Evolutionary conservation across 2,329 filamentous ascomycete species (phyloP), one percentile per base, ranked within the genome.

Genomic region (Colletotrichum zoysiae): DNA sequence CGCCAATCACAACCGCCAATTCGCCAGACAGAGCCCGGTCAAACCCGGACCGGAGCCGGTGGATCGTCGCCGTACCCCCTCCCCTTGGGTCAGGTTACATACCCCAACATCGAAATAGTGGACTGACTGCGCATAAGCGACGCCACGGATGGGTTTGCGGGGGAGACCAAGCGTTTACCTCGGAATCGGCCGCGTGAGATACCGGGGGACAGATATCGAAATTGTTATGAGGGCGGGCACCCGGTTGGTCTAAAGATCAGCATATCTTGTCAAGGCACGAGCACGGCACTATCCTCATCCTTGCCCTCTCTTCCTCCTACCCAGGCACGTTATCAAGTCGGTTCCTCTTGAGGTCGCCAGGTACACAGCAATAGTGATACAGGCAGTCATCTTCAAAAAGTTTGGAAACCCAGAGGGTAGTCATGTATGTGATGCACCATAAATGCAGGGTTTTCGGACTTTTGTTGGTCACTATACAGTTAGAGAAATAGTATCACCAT

Each of bases 41-140:
- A 65, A 65, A 64, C 53, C 65, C 65, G 65, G 65, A 14, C 69
- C 69, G 59, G 69, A 46, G 20, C 65, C 69, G 69, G 69, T 64
- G 53, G 53, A 64, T 46, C 58, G 33, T 7, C 38, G 38, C 69
- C 69, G 69, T 50, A 42, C 1, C 44, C 44, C 44, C 51, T 44
- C 65, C 59, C 30, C 30, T 30, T 3, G 65, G 69, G 59, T 46
- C 42, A 51, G 58, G 58, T 69, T 40, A 69, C 69, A 69, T 69
- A 71, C 65, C 68, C 68, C 65, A 64, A 69, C 57, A 44, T 46
- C 42, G 26, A 51, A 51, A 50, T 67, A 70, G 67, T 30, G 40
- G 65, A 40, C 44, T 46, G 62, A 30, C 30, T 30, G 26, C 38
- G 63, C 50, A 20, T 26, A 23, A 20, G 68, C 53, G 69, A 59